Percentiles rank a stretch among this genome's conserved stretches.
Conservation (phyloP, 768 basidiomycete genomes). For the Butyriboletus loyo region DNA sequence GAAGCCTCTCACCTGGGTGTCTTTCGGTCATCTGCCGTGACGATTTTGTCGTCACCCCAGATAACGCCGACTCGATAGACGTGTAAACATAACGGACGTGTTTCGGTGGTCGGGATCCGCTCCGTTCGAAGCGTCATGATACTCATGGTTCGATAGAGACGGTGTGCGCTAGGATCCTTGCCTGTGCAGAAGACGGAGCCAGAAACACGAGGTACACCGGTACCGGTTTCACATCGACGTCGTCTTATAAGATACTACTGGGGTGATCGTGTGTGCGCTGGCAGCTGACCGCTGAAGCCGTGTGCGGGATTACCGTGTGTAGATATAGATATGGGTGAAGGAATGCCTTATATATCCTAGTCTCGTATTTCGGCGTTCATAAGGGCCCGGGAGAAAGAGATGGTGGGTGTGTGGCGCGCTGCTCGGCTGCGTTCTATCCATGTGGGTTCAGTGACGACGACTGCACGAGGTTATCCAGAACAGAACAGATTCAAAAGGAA, state of each 20-base stretch:
- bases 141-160: not conserved
- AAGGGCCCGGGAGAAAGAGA: not conserved
- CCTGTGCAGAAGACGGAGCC: not conserved
- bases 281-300: not conserved
- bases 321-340: not conserved
- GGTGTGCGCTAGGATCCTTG: not conserved
- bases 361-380: not conserved
- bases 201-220: not conserved
- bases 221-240: slow-evolving; percentile 1
- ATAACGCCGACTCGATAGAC: slow-evolving; percentile 29
- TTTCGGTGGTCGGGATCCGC: not conserved
- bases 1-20: slow-evolving; percentile 24
- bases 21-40: slow-evolving; percentile 25
- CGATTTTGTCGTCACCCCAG: slow-evolving; percentile 28
- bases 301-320: too few relatives aligned
- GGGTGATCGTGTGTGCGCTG: not conserved
- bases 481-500: not conserved
- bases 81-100: slow-evolving; percentile 20
- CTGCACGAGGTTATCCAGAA: not conserved
- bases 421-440: not conserved
- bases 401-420: too few relatives aligned
- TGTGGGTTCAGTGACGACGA: not conserved
- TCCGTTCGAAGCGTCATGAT: slow-evolving; percentile 2
- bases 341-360: not conserved
- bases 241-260: not conserved